Evolutionary conservation across 2,329 filamentous ascomycete species (phyloP).

Genomic region (Colletotrichum lupini): DNA sequence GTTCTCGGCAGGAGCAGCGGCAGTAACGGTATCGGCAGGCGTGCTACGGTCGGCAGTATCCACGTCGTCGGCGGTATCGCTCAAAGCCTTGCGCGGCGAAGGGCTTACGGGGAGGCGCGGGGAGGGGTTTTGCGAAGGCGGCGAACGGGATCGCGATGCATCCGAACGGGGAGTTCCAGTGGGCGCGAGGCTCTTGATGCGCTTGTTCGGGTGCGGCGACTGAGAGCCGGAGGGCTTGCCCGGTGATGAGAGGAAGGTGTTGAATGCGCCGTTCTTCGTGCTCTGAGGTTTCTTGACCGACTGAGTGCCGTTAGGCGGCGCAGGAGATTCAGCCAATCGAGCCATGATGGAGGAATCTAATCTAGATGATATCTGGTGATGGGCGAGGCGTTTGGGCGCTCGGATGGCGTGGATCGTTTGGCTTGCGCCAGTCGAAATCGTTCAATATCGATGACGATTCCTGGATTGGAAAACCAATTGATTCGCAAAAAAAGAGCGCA

Average conservation of each 20-base stretch:
- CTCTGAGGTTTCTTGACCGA: constrained; percentile 9
- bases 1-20: neutral
- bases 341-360: constrained; percentile 2
- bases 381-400: constrained; percentile 5
- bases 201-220: constrained; percentile 24
- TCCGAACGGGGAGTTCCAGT: constrained; percentile 6
- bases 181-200: constrained; percentile 10
- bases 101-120: neutral
- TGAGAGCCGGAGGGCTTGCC: constrained; percentile 21
- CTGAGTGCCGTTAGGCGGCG: constrained; percentile 9
- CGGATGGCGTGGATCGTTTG: constrained; percentile 5
- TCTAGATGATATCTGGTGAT: neutral
- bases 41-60: neutral
- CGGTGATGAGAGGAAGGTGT: constrained; percentile 22
- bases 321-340: constrained; percentile 8
- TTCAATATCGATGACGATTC: neutral
- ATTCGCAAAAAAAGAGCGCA: too few species aligned
- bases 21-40: neutral
- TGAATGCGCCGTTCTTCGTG: constrained; percentile 20
- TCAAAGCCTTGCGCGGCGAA: neutral
- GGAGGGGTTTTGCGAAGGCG: constrained; percentile 1
- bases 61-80: constrained; percentile 1
- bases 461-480: neutral
- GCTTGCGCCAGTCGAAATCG: constrained; percentile 13
- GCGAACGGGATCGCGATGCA: constrained; percentile 17